Evolutionary conservation across 1,139 yeast species (phyloP).

Genomic region (Yamadazyma spencermartinsiae): DNA sequence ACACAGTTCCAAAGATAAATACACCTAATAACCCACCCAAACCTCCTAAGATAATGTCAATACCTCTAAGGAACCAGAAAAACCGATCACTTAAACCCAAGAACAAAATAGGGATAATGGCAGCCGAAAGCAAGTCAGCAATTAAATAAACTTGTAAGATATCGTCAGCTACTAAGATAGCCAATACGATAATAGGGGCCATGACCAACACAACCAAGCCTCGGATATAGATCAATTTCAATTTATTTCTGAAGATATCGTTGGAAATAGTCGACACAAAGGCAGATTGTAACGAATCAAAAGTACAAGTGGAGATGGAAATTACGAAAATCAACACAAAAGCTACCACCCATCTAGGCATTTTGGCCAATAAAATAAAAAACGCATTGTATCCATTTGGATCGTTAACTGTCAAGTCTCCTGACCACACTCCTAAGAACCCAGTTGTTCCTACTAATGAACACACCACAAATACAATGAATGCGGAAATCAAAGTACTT

Average conservation of each 20-base stretch:
- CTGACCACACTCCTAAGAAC: constrained; percentile 88
- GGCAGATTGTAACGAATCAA: constrained; percentile 88
- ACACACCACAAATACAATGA: constrained; percentile 61
- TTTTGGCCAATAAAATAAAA: constrained; percentile 62
- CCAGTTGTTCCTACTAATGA: constrained; percentile 83
- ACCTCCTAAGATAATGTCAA: constrained; percentile 83
- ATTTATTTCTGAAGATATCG: constrained; percentile 81
- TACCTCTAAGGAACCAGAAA: constrained; percentile 72
- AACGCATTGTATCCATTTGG: constrained; percentile 65
- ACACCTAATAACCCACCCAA: constrained; percentile 78
- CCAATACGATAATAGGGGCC: constrained; percentile 84
- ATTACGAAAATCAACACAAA: constrained; percentile 75
- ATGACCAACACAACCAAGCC: constrained; percentile 71
- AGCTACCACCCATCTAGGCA: constrained; percentile 90
- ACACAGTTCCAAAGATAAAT: constrained; percentile 80
- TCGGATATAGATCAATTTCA: constrained; percentile 67
- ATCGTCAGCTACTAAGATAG: constrained; percentile 75
- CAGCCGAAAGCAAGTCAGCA: constrained; percentile 85
- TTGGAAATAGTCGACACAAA: constrained; percentile 87
- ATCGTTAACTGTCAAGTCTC: constrained; percentile 62
- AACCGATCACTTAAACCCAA: constrained; percentile 66
- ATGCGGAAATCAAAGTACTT: constrained; percentile 74
- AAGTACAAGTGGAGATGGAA: constrained; percentile 79
- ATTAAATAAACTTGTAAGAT: constrained; percentile 85
- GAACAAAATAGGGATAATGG: constrained; percentile 83